Percentiles rank a stretch among this genome's conserved stretches.
Conservation (phyloP, 805 yeast genomes). For the Cyberlindnera xishuangbannaensis region DNA sequence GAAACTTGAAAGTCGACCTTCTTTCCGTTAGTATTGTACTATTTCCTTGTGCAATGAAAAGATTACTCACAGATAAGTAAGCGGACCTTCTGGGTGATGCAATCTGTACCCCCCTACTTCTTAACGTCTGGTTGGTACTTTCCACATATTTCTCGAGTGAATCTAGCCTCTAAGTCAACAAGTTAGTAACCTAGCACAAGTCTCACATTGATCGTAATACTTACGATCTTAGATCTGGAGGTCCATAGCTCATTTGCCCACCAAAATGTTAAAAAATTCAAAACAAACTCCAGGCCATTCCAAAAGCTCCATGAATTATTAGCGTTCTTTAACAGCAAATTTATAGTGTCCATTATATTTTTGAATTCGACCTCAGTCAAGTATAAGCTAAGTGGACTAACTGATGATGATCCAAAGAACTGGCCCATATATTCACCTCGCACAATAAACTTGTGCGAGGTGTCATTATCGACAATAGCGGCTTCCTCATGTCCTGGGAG, state of each 20-base stretch:
- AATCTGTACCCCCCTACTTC: constrained; percentile 29
- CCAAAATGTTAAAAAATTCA: constrained; percentile 37
- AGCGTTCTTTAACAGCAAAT: constrained; percentile 35
- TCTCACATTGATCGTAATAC: too few relatives aligned
- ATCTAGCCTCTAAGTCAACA: too few relatives aligned
- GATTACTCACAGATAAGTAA: constrained; percentile 36
- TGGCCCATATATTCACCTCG: constrained; percentile 36
- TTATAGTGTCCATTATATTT: constrained; percentile 39
- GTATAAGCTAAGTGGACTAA: constrained; percentile 41
- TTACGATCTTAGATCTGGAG: constrained; percentile 19
- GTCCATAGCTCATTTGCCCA: constrained; percentile 34
- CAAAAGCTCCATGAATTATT: constrained; percentile 34
- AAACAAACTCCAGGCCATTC: constrained; percentile 32
- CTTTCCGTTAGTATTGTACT: too few relatives aligned
- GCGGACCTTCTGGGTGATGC: constrained; percentile 50
- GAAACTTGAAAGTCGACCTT: constrained; percentile 46
- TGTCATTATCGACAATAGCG: constrained; percentile 34
- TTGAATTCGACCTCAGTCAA: constrained; percentile 34
- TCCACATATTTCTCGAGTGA: constrained; percentile 41
- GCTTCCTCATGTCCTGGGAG: constrained; percentile 64
- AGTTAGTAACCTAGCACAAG: too few relatives aligned
- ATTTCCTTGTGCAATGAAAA: background rate
- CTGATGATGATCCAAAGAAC: constrained; percentile 47
- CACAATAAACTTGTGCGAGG: constrained; percentile 15
- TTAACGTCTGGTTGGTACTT: constrained; percentile 25